Base-by-base conservation (phyloP, 2,329 filamentous ascomycete genomes). In the Uncinocarpus reesii region DNA sequence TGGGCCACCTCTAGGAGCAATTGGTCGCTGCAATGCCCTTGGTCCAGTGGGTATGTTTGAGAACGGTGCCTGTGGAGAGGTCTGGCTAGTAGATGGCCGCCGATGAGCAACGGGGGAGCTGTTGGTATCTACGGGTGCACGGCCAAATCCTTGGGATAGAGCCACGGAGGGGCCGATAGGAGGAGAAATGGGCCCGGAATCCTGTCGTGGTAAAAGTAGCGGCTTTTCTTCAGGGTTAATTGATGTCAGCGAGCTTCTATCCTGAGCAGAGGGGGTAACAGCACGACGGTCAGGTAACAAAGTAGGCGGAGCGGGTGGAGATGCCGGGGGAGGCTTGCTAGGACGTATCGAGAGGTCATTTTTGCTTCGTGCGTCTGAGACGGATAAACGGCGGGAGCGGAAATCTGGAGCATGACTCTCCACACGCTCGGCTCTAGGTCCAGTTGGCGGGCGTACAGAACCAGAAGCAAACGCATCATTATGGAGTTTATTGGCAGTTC, bases 351-450 rank as follows among this genome's bases (percentile, higher is more conserved):
- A 40, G n/a, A 56, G 50, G 15, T 65, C 62, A 21, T 56, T 56
- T 47, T 59, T 60, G 16, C 50, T 47, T 20, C 52, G 50, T 13
- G 18, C 32, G 16, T 65, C 63, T 8, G 48, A 46, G 1, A 34
- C 15, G n/a, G 52, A 52, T 15, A 61, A 56, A n/a, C 55, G 59
- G 32, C 59, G 57, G 18, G 52, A 24, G 11, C 58, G 59, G 42
- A 55, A 47, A 10, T 66, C 60, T 13, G 56, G 42, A 3, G 54
- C 43, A 18, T 55, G 56, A 8, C 54, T 34, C 8, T 62, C 58
- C 15, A 47, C 54, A 18, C 69, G 60, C n/a, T 65, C 64, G 7
- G 68, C 68, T 51, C 69, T 70, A 7, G 69, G 69, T 8, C 65
- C 66, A 7, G 68, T 71, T 8, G 69, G 69, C 10, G 68, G 66